These are phyloP conservation scores for Paracamarosporium sp. DNA, from an alignment of 2,329 filamentous ascomycete species.

Conservation along the genomic window DNA sequence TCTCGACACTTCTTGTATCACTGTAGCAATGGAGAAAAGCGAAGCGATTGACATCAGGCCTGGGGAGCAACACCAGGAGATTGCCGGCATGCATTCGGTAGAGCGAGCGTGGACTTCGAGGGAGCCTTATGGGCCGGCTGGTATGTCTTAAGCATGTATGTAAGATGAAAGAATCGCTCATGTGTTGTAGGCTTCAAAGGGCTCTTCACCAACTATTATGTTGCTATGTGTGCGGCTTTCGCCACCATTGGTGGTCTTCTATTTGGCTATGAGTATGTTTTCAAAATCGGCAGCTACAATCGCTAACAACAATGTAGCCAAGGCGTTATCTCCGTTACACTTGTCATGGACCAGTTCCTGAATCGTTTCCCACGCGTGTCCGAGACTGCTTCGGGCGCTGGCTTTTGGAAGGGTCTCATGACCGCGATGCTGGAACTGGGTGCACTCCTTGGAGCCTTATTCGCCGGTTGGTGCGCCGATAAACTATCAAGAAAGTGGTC, in stretches of 20 bases:
- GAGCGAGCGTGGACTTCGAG: conserved; percentile 21
- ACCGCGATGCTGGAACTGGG: conserved; percentile 64
- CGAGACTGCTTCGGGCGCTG: conserved; percentile 49
- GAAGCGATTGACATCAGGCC: conserved; percentile 27
- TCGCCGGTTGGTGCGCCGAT: conserved; percentile 57
- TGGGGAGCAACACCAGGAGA: conserved; percentile 27
- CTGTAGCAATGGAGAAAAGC: conserved; percentile 15
- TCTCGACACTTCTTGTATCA: neutral
- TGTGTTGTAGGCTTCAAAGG: conserved; percentile 50
- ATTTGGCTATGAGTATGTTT: conserved; percentile 55
- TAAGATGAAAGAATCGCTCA: conserved; percentile 4
- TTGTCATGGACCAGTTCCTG: conserved; percentile 62
- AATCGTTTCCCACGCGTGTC: conserved; percentile 53
- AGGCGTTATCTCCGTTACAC: conserved; percentile 53
- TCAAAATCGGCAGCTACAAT: neutral
- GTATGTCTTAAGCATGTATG: conserved; percentile 20
- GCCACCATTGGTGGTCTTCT: conserved; percentile 58
- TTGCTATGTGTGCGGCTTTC: conserved; percentile 59
- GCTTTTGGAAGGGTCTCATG: conserved; percentile 55
- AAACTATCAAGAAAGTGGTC: conserved; percentile 60
- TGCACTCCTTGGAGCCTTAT: conserved; percentile 52
- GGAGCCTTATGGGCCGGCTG: conserved; percentile 40
- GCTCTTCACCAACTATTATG: conserved; percentile 57
- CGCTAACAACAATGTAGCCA: conserved; percentile 30
- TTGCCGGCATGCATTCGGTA: conserved; percentile 19